Percentiles rank a stretch among this genome's conserved stretches.
Evolutionary conservation across 1,284 basidiomycete genomes (phyloP).

Genomic region (Rhizopogon parksii): DNA sequence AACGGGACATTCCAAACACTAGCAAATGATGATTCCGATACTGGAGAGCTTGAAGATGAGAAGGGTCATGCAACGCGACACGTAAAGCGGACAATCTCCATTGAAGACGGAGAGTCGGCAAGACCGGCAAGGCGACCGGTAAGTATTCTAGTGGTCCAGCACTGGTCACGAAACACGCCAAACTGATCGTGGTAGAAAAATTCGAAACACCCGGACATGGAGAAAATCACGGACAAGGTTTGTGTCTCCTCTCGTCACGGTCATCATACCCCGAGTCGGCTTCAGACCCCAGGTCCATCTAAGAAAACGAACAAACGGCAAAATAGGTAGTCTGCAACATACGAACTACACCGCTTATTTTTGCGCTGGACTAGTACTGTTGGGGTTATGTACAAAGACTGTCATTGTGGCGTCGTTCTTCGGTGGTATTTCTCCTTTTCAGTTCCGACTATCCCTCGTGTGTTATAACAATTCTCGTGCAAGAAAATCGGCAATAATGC

Average conservation of each 20-base stretch:
- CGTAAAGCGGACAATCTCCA: constrained; percentile 19
- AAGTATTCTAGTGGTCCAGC: neutral
- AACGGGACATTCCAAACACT: too few species aligned
- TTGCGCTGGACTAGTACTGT: neutral
- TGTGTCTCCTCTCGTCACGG: constrained; percentile 5
- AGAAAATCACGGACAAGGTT: constrained; percentile 21
- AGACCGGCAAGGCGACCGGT: constrained; percentile 26
- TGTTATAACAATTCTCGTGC: neutral
- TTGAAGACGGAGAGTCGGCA: constrained; percentile 13
- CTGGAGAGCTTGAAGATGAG: constrained; percentile 20
- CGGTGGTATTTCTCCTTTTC: neutral
- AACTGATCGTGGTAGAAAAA: constrained; percentile 17
- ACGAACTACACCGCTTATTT: neutral
- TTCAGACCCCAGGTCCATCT: constrained; percentile 5
- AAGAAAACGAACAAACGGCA: constrained; percentile 23
- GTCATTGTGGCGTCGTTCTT: neutral
- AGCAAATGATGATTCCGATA: constrained; percentile 19
- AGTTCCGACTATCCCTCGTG: neutral
- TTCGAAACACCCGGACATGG: constrained; percentile 13
- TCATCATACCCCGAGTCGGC: neutral
- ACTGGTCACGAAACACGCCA: neutral
- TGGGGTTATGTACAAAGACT: neutral
- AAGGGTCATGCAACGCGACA: constrained; percentile 16
- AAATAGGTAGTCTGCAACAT: neutral
- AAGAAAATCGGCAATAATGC: neutral